These are phyloP conservation scores for Atkinsonella texensis DNA, from an alignment of 2,329 filamentous ascomycete species.

Conservation along the genomic window DNA sequence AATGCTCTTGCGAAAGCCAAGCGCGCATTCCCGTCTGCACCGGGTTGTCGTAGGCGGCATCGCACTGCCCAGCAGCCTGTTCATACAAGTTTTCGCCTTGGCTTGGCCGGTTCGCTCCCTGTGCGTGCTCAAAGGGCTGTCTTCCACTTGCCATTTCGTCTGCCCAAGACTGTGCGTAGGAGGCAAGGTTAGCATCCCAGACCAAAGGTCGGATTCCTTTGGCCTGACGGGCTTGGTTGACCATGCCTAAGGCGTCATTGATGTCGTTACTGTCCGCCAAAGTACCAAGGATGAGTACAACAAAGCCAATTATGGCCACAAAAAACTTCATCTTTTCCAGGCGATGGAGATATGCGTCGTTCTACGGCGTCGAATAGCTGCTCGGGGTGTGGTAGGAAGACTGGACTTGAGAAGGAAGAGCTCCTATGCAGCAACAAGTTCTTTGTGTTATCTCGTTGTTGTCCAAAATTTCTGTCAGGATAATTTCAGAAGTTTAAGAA, in stretches of 20 bases:
- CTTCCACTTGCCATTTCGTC: slow-evolving; percentile 19
- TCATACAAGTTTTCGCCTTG: slow-evolving; percentile 25
- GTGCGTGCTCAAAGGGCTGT: slow-evolving; percentile 20
- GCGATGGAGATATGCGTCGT: too few species aligned
- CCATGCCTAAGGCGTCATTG: slow-evolving; percentile 13
- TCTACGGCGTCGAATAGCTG: too few species aligned
- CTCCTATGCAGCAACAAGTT: not conserved
- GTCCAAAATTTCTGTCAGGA: too few species aligned
- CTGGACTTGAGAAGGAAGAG: too few species aligned
- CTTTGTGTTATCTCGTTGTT: too few species aligned
- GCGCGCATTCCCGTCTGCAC: slow-evolving; percentile 17
- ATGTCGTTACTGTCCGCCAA: slow-evolving; percentile 13
- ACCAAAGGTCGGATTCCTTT: slow-evolving; percentile 16
- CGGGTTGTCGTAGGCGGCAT: slow-evolving; percentile 17
- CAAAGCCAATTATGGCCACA: not conserved
- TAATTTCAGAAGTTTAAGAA: not conserved
- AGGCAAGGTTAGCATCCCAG: slow-evolving; percentile 19
- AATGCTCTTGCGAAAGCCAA: slow-evolving; percentile 20
- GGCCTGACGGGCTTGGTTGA: slow-evolving; percentile 21
- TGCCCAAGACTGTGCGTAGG: slow-evolving; percentile 23
- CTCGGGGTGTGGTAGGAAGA: too few species aligned
- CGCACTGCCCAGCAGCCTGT: slow-evolving; percentile 18
- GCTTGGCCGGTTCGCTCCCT: slow-evolving; percentile 17
- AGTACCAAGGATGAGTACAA: slow-evolving; percentile 5
- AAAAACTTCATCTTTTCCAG: slow-evolving; percentile 5